These are phyloP conservation scores for Hibiscus trionum DNA, from an alignment of 345 rosid genomes.

Conservation along the genomic window DNA sequence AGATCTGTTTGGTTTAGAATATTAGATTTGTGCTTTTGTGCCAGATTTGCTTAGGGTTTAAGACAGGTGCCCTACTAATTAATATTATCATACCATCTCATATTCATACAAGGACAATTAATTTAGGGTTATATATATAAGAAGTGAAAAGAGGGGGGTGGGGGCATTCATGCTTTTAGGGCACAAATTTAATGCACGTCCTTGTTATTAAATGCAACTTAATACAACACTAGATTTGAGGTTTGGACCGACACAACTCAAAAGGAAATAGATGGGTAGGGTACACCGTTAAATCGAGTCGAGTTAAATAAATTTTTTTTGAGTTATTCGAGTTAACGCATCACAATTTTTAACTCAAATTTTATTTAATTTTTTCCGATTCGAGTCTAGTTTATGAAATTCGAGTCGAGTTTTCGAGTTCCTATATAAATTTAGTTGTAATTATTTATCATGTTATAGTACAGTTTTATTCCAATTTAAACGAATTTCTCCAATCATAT, in stretches of 20 bases:
- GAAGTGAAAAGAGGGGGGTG: not conserved
- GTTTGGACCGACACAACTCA: not conserved
- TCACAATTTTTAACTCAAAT: too few relatives aligned
- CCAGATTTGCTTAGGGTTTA: not conserved
- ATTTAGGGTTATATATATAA: not conserved
- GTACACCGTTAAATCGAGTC: too few relatives aligned
- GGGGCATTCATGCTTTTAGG: not conserved
- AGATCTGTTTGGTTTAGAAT: not conserved
- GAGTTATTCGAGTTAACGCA: too few relatives aligned
- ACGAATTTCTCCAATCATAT: too few relatives aligned
- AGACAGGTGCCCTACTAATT: not conserved
- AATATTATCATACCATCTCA: not conserved
- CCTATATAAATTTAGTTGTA: too few relatives aligned
- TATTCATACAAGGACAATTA: not conserved
- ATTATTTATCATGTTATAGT: too few relatives aligned
- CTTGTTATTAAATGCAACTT: not conserved
- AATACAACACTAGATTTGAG: not conserved
- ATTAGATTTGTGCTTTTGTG: constrained; percentile 2
- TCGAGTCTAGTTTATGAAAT: too few relatives aligned
- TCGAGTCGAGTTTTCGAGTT: too few relatives aligned
- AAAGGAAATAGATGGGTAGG: not conserved
- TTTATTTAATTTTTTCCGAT: too few relatives aligned
- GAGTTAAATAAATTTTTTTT: too few relatives aligned
- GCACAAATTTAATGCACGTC: constrained; percentile 1
- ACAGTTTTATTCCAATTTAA: too few relatives aligned